Conservation (phyloP, 768 basidiomycete genomes). For the Naganishia vishniacii region DNA sequence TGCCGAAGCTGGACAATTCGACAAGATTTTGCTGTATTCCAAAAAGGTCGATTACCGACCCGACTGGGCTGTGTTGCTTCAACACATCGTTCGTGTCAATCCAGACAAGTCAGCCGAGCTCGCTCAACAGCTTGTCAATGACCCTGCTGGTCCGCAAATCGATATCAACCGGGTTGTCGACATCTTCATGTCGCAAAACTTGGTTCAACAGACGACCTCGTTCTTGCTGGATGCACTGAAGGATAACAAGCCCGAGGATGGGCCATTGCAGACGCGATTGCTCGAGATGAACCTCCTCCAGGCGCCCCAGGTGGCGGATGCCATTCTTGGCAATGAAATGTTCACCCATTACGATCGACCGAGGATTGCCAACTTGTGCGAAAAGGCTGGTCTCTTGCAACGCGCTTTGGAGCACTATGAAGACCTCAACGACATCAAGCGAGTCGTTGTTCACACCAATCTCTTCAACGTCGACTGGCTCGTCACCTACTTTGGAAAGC, state of each 20-base stretch:
- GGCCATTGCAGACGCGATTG: slow-evolving; percentile 86
- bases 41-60: slow-evolving; percentile 94
- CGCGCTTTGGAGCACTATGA: slow-evolving; percentile 98
- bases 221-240: slow-evolving; percentile 96
- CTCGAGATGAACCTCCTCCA: slow-evolving; percentile 96
- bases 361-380: slow-evolving; percentile 93
- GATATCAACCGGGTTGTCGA: slow-evolving; percentile 94
- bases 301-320: slow-evolving; percentile 97
- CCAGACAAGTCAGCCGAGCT: slow-evolving; percentile 98
- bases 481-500: slow-evolving; percentile 89
- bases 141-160: slow-evolving; percentile 84
- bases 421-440: slow-evolving; percentile 96
- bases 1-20: slow-evolving; percentile 95
- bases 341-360: slow-evolving; percentile 94
- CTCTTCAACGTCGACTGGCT: slow-evolving; percentile 90
- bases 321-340: slow-evolving; percentile 98
- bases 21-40: slow-evolving; percentile 94
- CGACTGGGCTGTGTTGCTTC: slow-evolving; percentile 83
- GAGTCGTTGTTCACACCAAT: slow-evolving; percentile 86
- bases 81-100: slow-evolving; percentile 92
- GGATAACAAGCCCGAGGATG: slow-evolving; percentile 97
- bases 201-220: slow-evolving; percentile 98
- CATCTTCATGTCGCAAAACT: slow-evolving; percentile 98
- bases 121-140: slow-evolving; percentile 86
- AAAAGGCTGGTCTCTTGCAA: slow-evolving; percentile 94